Base-by-base conservation (phyloP, 352 stramenopile genomes). In the Globisporangium splendens region DNA sequence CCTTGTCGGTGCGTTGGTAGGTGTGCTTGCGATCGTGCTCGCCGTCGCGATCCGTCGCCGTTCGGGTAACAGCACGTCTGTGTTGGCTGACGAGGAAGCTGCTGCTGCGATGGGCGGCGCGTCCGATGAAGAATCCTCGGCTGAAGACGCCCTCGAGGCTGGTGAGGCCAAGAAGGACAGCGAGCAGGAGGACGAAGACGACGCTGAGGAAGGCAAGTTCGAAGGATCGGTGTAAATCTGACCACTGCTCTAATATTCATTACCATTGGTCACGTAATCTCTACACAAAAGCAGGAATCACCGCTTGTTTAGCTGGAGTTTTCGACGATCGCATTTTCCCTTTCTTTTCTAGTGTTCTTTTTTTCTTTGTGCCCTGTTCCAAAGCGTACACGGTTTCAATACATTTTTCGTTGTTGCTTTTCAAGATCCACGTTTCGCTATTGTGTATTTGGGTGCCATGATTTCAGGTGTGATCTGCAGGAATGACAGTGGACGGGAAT, bases 181-280 rank as follows among this genome's bases (percentile, higher is more conserved):
- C 39, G 64, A 63, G 13, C 39, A n/a, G 44, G 58, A 69, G 20
- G 62, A 69, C 8, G 46, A 71, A 20, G 67, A 68, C 8, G 66
- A 54, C 42, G 68, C 73, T 39, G 59, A 62, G 47, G 73, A 83
- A 64, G 74, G 74, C 67, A 81, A 76, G 61, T 84, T 84, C 28
- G 69, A 79, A 24, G 74, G 74, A 48, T 73, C 74, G 15, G 74
- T 77, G 57, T 84, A 76, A 83, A 48, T 39, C 18, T 58, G 61
- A 44, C 13, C 39, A 44, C 17, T 15, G 13, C 13, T 4, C 17
- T 44, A 48, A 38, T 47, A 46, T 35, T 35, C 28, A 35, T 8
- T 8, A n/a, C 10, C 28, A 11, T 35, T 35, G 28, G 28, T 35
- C 28, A 35, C 28, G 28, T 35, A 35, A 35, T 35, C 7, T 35